Evolutionary conservation across 106 monocot species (phyloP), one percentile per base, ranked within the genome.

Genomic region (Allium sativum): DNA sequence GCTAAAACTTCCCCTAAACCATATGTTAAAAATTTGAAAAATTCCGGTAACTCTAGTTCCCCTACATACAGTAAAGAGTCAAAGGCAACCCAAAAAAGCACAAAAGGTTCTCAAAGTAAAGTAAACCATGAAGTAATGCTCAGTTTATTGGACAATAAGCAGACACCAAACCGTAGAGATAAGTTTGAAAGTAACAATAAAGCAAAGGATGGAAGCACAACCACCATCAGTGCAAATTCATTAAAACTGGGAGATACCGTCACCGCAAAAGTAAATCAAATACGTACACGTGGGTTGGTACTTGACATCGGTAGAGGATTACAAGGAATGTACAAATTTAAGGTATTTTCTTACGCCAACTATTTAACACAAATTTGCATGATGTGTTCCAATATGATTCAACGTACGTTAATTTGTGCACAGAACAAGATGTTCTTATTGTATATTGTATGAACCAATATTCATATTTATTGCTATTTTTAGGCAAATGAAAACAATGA

Each of bases 321-420:
- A 58, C 79, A 76, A 8, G 95, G 95, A 73, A 96, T 91, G 95
- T 91, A 84, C 54, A 90, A 81, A 67, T 96, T 96, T 78, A 75
- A 87, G 95, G 95, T 96, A 83, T 52, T 7, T 43, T 18, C 18
- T 46, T 59, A 43, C 14, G 7, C 12, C 16, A 42, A 20, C 13
- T 44, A 10, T 31, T 31, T 31, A 1, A 31, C 31, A 31, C 31
- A 31, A 61, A 61, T 10, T 44, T 17, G 61, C 6, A 45, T 44
- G 44, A 42, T 31, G 5, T 31, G 31, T 1, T 1, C 31, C 31
- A 31, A 3, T 31, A 31, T 31, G 31, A 31, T 31, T 31, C 31
- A 31, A 31, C 31, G 0, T 31, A 5, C 31, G 0, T 5, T 31
- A 2, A 5, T 31, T 31, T 31, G 5, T 31, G 31, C 31, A 31